A percentile compares a stretch with the other conserved stretches of the same genome.
These are phyloP conservation scores for Lasiosphaeria hispida DNA, from an alignment of 495 filamentous ascomycete species.

Conservation along the genomic window DNA sequence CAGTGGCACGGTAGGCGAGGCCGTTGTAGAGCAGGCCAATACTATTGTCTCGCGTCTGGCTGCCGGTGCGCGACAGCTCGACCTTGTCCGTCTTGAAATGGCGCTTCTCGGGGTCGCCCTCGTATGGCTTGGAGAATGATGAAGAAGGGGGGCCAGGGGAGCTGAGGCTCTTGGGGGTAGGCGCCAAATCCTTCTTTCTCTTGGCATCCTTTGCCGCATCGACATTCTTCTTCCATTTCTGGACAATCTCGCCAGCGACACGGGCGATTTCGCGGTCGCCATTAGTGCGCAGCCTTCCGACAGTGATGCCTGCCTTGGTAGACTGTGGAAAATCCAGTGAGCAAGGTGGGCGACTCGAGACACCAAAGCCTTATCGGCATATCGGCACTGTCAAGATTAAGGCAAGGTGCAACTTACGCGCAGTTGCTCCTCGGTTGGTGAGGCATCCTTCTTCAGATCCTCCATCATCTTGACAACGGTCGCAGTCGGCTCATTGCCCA, in stretches of 20 bases:
- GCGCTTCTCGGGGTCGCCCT: slow-evolving; percentile 73
- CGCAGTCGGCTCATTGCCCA: slow-evolving; percentile 62
- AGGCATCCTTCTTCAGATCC: slow-evolving; percentile 71
- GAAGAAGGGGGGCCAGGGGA: slow-evolving; percentile 43
- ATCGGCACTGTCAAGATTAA: too few relatives aligned
- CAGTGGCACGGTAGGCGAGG: slow-evolving; percentile 59
- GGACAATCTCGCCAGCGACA: slow-evolving; percentile 75
- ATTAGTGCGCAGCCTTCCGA: slow-evolving; percentile 78
- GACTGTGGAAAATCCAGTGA: slow-evolving; percentile 42
- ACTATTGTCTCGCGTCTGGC: slow-evolving; percentile 70
- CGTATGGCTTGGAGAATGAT: slow-evolving; percentile 54
- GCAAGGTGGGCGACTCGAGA: not conserved
- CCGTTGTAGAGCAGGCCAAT: slow-evolving; percentile 91
- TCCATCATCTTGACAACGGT: slow-evolving; percentile 68
- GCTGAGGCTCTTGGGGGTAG: slow-evolving; percentile 36
- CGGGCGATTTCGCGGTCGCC: slow-evolving; percentile 71
- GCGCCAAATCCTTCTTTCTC: slow-evolving; percentile 43
- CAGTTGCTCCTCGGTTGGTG: slow-evolving; percentile 83
- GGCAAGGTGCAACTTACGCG: slow-evolving; percentile 48
- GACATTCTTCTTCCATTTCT: slow-evolving; percentile 82
- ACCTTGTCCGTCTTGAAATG: slow-evolving; percentile 78
- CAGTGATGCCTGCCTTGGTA: slow-evolving; percentile 86
- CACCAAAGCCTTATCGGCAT: too few relatives aligned
- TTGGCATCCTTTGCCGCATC: slow-evolving; percentile 62
- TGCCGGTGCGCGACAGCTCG: slow-evolving; percentile 66